A percentile compares a stretch with the other conserved stretches of the same genome.
These are phyloP conservation scores for Amanita fuliginea DNA, from an alignment of 768 basidiomycete genomes.

Conservation along the genomic window DNA sequence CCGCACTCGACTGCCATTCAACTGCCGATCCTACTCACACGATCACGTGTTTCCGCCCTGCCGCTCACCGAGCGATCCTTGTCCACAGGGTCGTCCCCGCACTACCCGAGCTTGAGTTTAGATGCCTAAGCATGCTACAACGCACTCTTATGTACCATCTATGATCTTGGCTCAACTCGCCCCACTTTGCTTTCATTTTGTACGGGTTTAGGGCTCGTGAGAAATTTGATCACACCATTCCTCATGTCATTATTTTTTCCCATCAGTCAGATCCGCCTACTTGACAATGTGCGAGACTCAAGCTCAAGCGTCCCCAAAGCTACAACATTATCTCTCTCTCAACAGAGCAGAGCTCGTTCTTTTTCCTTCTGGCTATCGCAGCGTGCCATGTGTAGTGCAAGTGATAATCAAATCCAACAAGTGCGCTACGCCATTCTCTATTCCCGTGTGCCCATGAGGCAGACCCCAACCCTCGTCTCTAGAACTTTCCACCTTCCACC, in stretches of 20 bases:
- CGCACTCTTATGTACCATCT: no score
- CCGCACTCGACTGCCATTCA: not conserved
- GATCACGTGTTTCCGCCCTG: not conserved
- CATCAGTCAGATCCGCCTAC: no score
- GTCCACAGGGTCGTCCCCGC: not conserved
- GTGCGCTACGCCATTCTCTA: not conserved
- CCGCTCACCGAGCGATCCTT: not conserved
- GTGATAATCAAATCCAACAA: constrained; percentile 2
- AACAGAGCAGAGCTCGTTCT: constrained; percentile 4
- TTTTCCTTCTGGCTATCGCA: not conserved
- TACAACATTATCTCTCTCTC: constrained; percentile 1
- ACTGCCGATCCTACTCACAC: not conserved
- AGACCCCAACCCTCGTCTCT: constrained; percentile 3
- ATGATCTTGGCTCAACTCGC: no score
- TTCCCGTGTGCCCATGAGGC: not conserved
- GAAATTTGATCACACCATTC: no score
- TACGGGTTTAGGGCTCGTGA: no score
- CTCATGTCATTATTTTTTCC: no score
- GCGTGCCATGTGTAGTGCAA: not conserved
- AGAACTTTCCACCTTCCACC: constrained; percentile 1
- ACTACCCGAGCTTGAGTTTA: not conserved
- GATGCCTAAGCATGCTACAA: no score
- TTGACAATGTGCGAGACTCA: no score
- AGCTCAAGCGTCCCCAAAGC: no score
- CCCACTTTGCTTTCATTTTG: no score